These are phyloP conservation scores for Waitea zeae DNA, from an alignment of 1,284 basidiomycete genomes.

Conservation along the genomic window DNA sequence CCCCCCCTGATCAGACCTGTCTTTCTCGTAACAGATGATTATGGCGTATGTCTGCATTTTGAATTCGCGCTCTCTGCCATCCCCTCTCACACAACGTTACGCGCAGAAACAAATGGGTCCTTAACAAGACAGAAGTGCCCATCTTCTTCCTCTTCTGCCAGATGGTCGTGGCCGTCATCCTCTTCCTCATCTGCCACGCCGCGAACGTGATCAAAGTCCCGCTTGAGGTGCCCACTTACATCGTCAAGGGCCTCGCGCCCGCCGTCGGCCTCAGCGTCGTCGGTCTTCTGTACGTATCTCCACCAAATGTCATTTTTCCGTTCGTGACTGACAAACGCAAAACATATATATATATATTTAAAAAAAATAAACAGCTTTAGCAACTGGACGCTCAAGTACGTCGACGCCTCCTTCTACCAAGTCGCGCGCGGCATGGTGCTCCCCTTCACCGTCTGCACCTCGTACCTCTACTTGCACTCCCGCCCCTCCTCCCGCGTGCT, in stretches of 20 bases:
- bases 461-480: slow-evolving; percentile 50
- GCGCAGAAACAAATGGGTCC: slow-evolving; percentile 74
- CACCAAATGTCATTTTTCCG: not conserved
- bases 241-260: slow-evolving; percentile 55
- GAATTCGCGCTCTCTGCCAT: slow-evolving; percentile 1
- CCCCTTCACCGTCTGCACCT: slow-evolving; percentile 73
- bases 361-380: too few species aligned
- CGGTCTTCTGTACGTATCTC: slow-evolving; percentile 46
- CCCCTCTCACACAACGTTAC: slow-evolving; percentile 4
- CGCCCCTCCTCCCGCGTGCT: slow-evolving; percentile 61
- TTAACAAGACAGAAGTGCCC: slow-evolving; percentile 48
- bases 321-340: not conserved
- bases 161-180: slow-evolving; percentile 57
- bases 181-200: slow-evolving; percentile 50
- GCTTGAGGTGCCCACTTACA: slow-evolving; percentile 36
- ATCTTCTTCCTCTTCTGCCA: slow-evolving; percentile 79
- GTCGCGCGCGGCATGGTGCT: slow-evolving; percentile 77
- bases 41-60: slow-evolving; percentile 43
- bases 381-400: slow-evolving; percentile 82
- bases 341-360: too few species aligned
- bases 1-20: too few species aligned
- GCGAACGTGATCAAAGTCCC: slow-evolving; percentile 44
- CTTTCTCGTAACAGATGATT: slow-evolving; percentile 43
- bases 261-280: slow-evolving; percentile 62
- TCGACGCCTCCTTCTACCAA: slow-evolving; percentile 86